A percentile compares a stretch with the other conserved stretches of the same genome.
phyloP scores from a whole-genome alignment of 2,329 filamentous ascomycete species.

The Verticillium nubilum region DNA sequence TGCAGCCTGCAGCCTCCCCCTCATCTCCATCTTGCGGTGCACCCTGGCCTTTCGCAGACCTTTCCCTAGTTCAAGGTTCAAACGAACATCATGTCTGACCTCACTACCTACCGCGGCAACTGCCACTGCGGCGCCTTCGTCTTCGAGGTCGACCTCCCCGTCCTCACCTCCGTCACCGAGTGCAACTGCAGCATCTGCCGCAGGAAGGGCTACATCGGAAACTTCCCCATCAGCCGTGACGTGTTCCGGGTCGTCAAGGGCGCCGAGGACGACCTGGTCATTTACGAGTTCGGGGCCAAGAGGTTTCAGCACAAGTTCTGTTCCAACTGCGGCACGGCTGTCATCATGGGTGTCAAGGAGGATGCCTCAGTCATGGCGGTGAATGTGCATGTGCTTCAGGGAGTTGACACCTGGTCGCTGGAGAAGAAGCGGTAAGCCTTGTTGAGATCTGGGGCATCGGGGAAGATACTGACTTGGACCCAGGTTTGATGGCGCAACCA shows the following conservation, averaged over 20 bases:
- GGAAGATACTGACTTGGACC: not conserved
- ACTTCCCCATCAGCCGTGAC: conserved; percentile 21
- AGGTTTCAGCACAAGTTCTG: conserved; percentile 46
- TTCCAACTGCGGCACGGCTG: conserved; percentile 38
- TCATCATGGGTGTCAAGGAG: conserved; percentile 25
- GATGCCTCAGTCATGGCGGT: conserved; percentile 24
- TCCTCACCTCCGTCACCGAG: conserved; percentile 48
- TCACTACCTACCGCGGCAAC: conserved; percentile 46
- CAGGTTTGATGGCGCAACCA: conserved; percentile 31
- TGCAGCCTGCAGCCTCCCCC: not conserved
- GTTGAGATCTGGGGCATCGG: not conserved
- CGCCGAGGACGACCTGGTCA: conserved; percentile 28
- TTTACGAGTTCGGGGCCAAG: conserved; percentile 37
- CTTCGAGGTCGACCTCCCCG: conserved; percentile 46
- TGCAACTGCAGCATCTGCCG: conserved; percentile 66
- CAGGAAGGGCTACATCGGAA: conserved; percentile 40
- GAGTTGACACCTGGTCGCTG: conserved; percentile 34
- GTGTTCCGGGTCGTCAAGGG: conserved; percentile 43
- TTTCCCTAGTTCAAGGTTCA: not conserved
- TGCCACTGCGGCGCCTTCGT: conserved; percentile 52
- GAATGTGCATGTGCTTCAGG: conserved; percentile 42
- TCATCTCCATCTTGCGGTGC: too few species aligned
- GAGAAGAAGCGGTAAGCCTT: conserved; percentile 26
- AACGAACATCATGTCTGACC: not conserved
- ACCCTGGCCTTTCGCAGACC: not conserved